A percentile compares a stretch with the other conserved stretches of the same genome.
Evolutionary conservation across 1,139 yeast species (phyloP).

Genomic region (Taphrina deformans): DNA sequence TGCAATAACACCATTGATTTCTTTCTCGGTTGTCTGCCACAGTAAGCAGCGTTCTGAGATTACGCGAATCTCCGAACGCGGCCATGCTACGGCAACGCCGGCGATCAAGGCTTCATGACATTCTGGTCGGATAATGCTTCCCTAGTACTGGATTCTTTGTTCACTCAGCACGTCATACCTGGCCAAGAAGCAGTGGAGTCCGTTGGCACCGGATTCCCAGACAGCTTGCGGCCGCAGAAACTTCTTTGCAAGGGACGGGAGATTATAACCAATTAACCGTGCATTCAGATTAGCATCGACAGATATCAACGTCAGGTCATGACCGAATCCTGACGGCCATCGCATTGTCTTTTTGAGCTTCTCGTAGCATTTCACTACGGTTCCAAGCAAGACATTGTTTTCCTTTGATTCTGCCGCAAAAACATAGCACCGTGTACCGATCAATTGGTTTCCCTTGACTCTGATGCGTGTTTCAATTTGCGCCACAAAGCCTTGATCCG

Average conservation of each 20-base stretch:
- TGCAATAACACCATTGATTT: neutral
- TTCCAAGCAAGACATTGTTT: neutral
- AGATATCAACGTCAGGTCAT: neutral
- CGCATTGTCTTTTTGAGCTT: neutral
- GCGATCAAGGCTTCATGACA: neutral
- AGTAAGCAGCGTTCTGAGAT: neutral
- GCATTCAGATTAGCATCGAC: neutral
- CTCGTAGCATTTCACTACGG: neutral
- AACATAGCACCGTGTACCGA: neutral
- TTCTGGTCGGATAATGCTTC: neutral
- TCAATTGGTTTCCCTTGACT: neutral
- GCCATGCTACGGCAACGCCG: neutral
- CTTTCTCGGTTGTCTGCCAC: neutral
- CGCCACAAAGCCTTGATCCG: neutral
- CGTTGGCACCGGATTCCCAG: neutral
- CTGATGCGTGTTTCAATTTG: neutral
- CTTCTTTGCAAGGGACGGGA: neutral
- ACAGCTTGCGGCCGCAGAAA: neutral
- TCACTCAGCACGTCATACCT: neutral
- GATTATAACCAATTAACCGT: neutral
- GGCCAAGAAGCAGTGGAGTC: neutral
- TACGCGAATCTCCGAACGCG: neutral
- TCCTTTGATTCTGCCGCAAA: neutral
- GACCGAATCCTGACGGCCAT: neutral
- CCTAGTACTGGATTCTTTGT: neutral